Evolutionary conservation across 192 early-diverging fungal species (phyloP).

Genomic region (Backusella morwellensis): DNA sequence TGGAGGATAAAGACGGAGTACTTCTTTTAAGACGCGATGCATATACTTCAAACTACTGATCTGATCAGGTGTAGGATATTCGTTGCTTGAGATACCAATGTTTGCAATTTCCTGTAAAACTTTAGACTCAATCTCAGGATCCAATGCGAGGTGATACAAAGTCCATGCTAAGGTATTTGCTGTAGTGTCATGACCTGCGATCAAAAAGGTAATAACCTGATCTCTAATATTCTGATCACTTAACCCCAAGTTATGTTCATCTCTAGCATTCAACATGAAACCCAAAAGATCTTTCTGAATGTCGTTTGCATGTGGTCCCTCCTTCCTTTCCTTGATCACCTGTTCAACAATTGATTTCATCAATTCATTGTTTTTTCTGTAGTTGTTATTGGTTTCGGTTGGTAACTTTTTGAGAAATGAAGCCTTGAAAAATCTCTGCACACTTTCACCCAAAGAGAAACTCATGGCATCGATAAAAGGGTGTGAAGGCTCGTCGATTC

Average conservation of each 20-base stretch:
- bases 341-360: conserved; percentile 51
- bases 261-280: conserved; percentile 56
- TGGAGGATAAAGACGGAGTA: conserved; percentile 53
- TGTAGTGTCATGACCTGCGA: conserved; percentile 56
- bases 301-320: conserved; percentile 25
- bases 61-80: conserved; percentile 35
- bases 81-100: conserved; percentile 31
- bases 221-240: conserved; percentile 54
- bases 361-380: conserved; percentile 30
- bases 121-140: conserved; percentile 43
- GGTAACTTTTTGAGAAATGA: conserved; percentile 47
- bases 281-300: conserved; percentile 47
- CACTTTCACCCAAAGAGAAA: conserved; percentile 35
- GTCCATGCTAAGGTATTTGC: conserved; percentile 52
- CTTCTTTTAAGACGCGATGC: conserved; percentile 55
- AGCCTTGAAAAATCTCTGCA: conserved; percentile 29
- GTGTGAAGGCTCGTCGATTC: conserved; percentile 9
- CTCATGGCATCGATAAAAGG: conserved; percentile 36
- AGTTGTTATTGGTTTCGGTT: conserved; percentile 36
- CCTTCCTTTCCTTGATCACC: conserved; percentile 48
- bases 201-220: conserved; percentile 62
- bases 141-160: conserved; percentile 41
- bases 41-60: conserved; percentile 45
- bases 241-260: conserved; percentile 32
- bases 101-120: conserved; percentile 50